These are phyloP conservation scores for Colletotrichum sojae DNA, from an alignment of 2,329 filamentous ascomycete genomes.

Conservation along the genomic window DNA sequence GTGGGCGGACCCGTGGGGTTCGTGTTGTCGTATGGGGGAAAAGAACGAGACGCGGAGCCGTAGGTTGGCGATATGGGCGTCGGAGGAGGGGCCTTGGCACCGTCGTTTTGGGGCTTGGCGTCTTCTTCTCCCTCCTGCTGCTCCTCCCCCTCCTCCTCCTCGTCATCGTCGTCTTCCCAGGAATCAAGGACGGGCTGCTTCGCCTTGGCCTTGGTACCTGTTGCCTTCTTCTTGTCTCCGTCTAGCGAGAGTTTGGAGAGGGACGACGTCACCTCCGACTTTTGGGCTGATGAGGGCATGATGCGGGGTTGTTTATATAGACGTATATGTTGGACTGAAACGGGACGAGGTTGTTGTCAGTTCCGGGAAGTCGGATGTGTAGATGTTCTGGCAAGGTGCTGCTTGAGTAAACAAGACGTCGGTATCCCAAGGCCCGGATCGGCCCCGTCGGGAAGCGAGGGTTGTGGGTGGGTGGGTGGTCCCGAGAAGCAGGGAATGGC, in stretches of 20 bases:
- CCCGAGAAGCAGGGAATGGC: conserved; percentile 20
- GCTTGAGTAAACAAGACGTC: conserved; percentile 14
- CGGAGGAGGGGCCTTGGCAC: conserved; percentile 72
- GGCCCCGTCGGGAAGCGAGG: conserved; percentile 35
- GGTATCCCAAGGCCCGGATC: conserved; percentile 2
- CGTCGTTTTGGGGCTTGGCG: conserved; percentile 43
- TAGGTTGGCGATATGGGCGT: conserved; percentile 74
- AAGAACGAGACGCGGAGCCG: conserved; percentile 41
- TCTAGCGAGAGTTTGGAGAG: conserved; percentile 52
- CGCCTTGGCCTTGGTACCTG: conserved; percentile 45
- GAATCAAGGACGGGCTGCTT: conserved; percentile 57
- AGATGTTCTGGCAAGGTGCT: conserved; percentile 6
- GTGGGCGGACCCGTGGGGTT: conserved; percentile 33
- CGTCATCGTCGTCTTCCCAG: conserved; percentile 68
- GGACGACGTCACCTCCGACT: conserved; percentile 47
- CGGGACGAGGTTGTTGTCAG: too few species aligned
- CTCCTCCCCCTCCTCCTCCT: conserved; percentile 45
- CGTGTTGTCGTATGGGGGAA: conserved; percentile 44
- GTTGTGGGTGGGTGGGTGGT: conserved; percentile 23
- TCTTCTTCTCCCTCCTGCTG: conserved; percentile 43
- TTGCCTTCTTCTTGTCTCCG: conserved; percentile 36
- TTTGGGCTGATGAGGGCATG: conserved; percentile 43
- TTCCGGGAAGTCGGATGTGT: background rate
- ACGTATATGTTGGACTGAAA: background rate
- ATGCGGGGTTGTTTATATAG: background rate